phyloP scores from a whole-genome alignment of 1,284 basidiomycete genomes.

The Trichosporon coremiiforme region DNA sequence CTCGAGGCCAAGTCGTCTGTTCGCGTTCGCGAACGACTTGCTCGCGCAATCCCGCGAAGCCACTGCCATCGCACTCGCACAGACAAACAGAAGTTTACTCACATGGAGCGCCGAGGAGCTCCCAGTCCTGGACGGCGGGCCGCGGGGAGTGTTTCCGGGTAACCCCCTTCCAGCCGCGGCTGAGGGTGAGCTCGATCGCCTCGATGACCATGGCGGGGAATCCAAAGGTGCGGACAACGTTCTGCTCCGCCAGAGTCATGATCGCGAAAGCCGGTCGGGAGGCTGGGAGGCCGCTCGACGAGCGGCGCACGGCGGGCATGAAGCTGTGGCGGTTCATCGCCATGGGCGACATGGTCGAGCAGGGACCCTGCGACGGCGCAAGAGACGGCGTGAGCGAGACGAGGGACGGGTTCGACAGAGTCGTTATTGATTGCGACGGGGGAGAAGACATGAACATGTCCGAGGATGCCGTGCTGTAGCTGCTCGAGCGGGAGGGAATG shows the following conservation, averaged over 20 bases:
- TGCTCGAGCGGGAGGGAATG: constrained; percentile 12
- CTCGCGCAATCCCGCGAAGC: background rate
- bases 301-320: background rate
- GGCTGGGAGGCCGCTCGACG: background rate
- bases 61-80: background rate
- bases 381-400: background rate
- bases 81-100: background rate
- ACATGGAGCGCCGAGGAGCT: constrained; percentile 14
- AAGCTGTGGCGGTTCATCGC: constrained; percentile 10
- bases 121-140: constrained; percentile 15
- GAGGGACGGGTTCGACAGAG: background rate
- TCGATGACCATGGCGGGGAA: constrained; percentile 14
- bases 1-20: background rate
- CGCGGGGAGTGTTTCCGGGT: background rate
- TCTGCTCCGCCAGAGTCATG: constrained; percentile 9
- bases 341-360: background rate
- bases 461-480: background rate
- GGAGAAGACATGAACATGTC: constrained; percentile 14
- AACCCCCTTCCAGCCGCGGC: constrained; percentile 18
- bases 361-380: background rate
- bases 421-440: constrained; percentile 3
- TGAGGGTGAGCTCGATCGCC: constrained; percentile 16
- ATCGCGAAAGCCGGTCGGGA: constrained; percentile 4
- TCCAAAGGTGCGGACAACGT: background rate
- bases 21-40: background rate